Evolutionary conservation across 768 basidiomycete species (phyloP).

Genomic region (Boletus edulis): DNA sequence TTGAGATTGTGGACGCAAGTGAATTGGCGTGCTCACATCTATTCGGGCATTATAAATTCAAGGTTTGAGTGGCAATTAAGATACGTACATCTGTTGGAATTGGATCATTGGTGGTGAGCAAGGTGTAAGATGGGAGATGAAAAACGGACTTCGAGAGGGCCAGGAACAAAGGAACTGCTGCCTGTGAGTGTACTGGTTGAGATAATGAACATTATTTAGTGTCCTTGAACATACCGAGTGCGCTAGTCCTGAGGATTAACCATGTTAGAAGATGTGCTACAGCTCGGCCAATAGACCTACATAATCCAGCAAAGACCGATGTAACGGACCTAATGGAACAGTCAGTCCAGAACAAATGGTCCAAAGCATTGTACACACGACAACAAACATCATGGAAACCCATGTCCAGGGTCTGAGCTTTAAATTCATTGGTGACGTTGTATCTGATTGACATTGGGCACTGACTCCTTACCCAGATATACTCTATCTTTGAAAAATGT

Average conservation of each 20-base stretch:
- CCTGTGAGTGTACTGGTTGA: background rate
- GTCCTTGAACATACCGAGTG: background rate
- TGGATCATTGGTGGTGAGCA: no score
- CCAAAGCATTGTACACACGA: background rate
- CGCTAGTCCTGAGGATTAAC: background rate
- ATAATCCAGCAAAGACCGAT: background rate
- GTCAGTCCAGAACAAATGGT: background rate
- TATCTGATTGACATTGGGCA: background rate
- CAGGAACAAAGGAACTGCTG: no score
- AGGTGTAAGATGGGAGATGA: no score
- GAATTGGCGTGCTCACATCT: background rate
- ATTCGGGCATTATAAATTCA: no score
- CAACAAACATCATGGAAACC: background rate
- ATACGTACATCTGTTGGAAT: no score
- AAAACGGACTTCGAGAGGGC: no score
- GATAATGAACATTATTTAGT: background rate
- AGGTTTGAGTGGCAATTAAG: no score
- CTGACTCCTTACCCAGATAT: slow-evolving; percentile 1
- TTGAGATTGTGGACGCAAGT: no score
- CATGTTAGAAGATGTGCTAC: background rate
- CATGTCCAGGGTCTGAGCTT: background rate
- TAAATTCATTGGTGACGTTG: background rate
- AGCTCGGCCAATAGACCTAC: background rate
- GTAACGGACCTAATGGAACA: background rate
- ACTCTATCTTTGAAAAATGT: background rate